Conservation (phyloP, 2,329 filamentous ascomycete species). For the Fusarium pseudonygamai region DNA sequence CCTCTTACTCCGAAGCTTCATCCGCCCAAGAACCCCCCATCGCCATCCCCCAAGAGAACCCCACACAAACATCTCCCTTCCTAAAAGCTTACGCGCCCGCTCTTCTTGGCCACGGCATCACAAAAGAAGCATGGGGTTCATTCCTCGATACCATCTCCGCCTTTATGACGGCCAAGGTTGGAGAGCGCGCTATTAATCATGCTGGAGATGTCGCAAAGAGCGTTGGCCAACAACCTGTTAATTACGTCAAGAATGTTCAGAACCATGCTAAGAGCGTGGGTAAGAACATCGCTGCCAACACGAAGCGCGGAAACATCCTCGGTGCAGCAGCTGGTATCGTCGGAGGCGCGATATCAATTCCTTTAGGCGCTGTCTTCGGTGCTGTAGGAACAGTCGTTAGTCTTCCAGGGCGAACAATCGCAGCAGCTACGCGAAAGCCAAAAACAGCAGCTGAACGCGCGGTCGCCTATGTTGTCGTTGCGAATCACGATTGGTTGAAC, state of each 20-base stretch:
- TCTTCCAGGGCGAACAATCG: constrained; percentile 48
- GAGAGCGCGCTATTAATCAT: constrained; percentile 55
- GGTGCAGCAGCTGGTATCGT: constrained; percentile 51
- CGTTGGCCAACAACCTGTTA: constrained; percentile 49
- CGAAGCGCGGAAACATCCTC: constrained; percentile 52
- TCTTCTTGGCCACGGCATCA: constrained; percentile 52
- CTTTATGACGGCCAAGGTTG: constrained; percentile 57
- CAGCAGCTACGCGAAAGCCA: constrained; percentile 50
- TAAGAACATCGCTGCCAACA: constrained; percentile 47
- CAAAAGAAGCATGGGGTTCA: constrained; percentile 47
- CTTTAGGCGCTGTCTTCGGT: constrained; percentile 51
- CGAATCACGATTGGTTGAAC: constrained; percentile 56
- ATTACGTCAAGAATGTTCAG: constrained; percentile 49
- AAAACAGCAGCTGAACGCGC: constrained; percentile 54
- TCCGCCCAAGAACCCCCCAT: constrained; percentile 44
- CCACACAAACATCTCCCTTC: constrained; percentile 51
- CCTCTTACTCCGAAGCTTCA: constrained; percentile 43
- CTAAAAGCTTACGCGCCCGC: constrained; percentile 50
- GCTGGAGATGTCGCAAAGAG: constrained; percentile 53
- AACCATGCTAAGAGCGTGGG: constrained; percentile 51
- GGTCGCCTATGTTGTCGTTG: constrained; percentile 52
- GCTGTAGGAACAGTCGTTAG: constrained; percentile 47
- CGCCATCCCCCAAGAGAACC: constrained; percentile 52
- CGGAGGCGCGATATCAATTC: constrained; percentile 51
- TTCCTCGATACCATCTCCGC: constrained; percentile 55